Evolutionary conservation across 2,329 filamentous ascomycete genomes (phyloP), one percentile per base, ranked within the genome.

Genomic region (Cordyceps farinosa): DNA sequence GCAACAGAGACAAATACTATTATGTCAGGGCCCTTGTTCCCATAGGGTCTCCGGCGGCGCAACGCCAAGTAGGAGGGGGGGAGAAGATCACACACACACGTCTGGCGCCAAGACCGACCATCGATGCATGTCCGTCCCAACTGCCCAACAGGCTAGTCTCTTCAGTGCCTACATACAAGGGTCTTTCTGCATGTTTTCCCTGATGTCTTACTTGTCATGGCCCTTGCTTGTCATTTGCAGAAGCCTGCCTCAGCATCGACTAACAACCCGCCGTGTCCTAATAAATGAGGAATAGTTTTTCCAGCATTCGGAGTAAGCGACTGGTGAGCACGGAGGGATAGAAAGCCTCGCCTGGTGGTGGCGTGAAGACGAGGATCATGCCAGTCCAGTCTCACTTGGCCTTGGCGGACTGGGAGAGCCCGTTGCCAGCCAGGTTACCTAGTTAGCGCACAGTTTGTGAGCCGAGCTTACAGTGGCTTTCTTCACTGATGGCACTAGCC

Each of bases 91-190:
- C 4, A 40, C 17, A 53, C 4, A 40, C 51, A 38, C 22, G 51
- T 44, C 8, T 55, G 36, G 40, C 38, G 55, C 55, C 55, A 58
- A 58, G 55, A 58, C 32, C 34, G 22, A 48, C 32, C 55, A 58
- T 58, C 55, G 55, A 48, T 48, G 55, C 15, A 10, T 36, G 22
- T 48, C 55, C 32, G 15, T 58, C 55, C 22, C 44, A 59, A 59
- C 34, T 58, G 44, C 22, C 56, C 44, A 1, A 17, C 17, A 11
- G 32, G 45, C 30, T 17, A 11, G 38, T 30, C 36, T 48, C 15
- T 30, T 51, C 13, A 30, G 30, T 47, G 10, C 6, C 15, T 15
- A 22, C 22, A 22, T 47, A 13, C 48, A n/a, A 29, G 47, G 57
- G 36, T 60, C 36, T 44, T 15, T n/a, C 13, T 52, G 15, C 55